Evolutionary conservation across 2,329 filamentous ascomycete genomes (phyloP), one percentile per base, ranked within the genome.

Genomic region (Xylaria sp.): DNA sequence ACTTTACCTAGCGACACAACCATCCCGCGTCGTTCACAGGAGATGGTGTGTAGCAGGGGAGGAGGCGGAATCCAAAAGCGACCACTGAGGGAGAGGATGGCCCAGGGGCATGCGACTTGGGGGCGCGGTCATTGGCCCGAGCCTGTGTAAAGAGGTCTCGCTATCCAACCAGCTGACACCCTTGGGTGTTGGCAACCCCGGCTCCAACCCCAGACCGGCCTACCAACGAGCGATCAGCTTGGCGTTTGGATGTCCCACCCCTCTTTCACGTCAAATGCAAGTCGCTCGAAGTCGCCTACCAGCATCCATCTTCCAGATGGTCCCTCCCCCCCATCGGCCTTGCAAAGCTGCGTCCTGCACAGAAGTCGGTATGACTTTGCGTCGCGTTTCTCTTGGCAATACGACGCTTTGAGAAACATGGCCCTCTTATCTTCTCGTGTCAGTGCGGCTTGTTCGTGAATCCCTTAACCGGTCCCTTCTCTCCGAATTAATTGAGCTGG

Each of bases 151-250:
- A 64, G 69, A 71, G 64, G 68, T 72, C 70, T 70, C 62, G 66
- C 65, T 63, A 66, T 68, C 71, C 70, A 76, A 74, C 71, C 74
- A 76, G 74, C 75, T 77, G 75, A 77, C 74, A 75, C 71, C 58
- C 66, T 57, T 63, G 55, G 64, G 53, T 63, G 63, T 56, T 63
- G 46, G 53, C 59, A 67, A 64, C 63, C 63, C 61, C 65, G 68
- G 68, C 58, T 60, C 65, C 61, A 68, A 68, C 64, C 67, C 71
- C 73, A 73, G 71, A 72, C 70, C 72, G 70, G 68, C 72, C 71
- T 73, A 72, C 76, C 74, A 77, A 77, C 76, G 74, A 77, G 74
- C 61, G 65, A 55, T 52, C 56, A 51, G 67, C 69, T 70, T 72
- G 70, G 67, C 67, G 51, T 49, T 44, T 62, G 54, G 52, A 49